Percentiles rank a stretch among this genome's conserved stretches.
Evolutionary conservation across 2,329 filamentous ascomycete genomes (phyloP).

Genomic region (Colletotrichum cereale): DNA sequence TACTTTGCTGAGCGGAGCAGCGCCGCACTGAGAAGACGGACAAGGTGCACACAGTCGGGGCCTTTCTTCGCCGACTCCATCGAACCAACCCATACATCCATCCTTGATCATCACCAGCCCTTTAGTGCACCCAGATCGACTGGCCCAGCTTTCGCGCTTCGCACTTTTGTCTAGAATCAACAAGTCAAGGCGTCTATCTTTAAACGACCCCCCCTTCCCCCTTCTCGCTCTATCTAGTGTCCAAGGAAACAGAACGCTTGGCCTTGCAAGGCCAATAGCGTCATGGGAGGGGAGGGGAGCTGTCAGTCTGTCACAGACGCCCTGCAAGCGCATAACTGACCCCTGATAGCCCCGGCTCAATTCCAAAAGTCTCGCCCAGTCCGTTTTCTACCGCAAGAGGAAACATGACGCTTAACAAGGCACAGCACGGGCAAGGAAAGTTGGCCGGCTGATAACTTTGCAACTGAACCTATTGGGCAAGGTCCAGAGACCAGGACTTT

Average conservation of each 20-base stretch:
- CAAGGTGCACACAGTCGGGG: conserved; percentile 6
- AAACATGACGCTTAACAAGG: conserved; percentile 12
- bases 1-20: background rate
- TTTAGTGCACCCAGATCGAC: background rate
- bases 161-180: background rate
- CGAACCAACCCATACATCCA: background rate
- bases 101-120: background rate
- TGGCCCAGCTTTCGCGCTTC: background rate
- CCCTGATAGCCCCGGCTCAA: background rate
- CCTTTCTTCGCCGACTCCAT: background rate
- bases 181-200: background rate
- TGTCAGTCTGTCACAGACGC: background rate
- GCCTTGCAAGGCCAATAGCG: conserved; percentile 9
- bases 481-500: background rate
- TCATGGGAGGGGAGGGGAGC: background rate
- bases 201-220: background rate
- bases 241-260: background rate
- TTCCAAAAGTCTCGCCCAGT: conserved; percentile 6
- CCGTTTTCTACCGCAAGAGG: conserved; percentile 3
- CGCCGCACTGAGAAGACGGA: background rate
- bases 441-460: background rate
- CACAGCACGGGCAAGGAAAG: conserved; percentile 5
- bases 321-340: background rate
- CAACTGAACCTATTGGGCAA: background rate
- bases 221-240: background rate